Conservation (phyloP, 306 rosid species). For the Arachis stenosperma region DNA sequence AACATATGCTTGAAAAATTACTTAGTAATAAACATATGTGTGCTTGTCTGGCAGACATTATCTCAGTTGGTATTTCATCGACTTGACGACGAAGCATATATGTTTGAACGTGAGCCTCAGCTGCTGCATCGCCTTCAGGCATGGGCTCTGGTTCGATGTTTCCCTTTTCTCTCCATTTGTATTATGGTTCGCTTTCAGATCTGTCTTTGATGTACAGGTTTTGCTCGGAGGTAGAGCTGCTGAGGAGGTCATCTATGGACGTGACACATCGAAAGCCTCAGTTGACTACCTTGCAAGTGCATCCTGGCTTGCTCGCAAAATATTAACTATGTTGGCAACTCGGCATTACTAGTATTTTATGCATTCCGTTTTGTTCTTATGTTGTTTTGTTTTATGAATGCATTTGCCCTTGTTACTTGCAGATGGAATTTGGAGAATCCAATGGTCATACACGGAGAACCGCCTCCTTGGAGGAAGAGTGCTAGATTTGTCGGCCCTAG, state of each 20-base stretch:
- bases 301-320: constrained; percentile 99
- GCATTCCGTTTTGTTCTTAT: constrained; percentile 20
- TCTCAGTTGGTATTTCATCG: constrained; percentile 92
- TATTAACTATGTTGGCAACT: constrained; percentile 77
- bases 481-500: constrained; percentile 84
- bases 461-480: constrained; percentile 88
- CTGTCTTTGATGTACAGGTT: constrained; percentile 55
- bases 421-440: constrained; percentile 99
- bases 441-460: constrained; percentile 92
- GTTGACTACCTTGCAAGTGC: constrained; percentile 95
- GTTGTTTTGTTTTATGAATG: constrained; percentile 29
- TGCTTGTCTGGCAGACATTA: constrained; percentile 61
- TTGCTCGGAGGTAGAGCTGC: constrained; percentile 98
- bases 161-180: background rate
- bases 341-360: constrained; percentile 34
- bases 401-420: constrained; percentile 28
- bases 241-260: constrained; percentile 94
- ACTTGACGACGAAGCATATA: constrained; percentile 91
- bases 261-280: constrained; percentile 88
- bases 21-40: constrained; percentile 1
- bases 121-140: constrained; percentile 96
- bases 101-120: constrained; percentile 88
- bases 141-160: constrained; percentile 44
- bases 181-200: constrained; percentile 28
- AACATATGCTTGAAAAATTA: background rate